Evolutionary conservation across 441 rosid genomes (phyloP), one percentile per base, ranked within the genome.

Genomic region (Cnidoscolus chayamansa): DNA sequence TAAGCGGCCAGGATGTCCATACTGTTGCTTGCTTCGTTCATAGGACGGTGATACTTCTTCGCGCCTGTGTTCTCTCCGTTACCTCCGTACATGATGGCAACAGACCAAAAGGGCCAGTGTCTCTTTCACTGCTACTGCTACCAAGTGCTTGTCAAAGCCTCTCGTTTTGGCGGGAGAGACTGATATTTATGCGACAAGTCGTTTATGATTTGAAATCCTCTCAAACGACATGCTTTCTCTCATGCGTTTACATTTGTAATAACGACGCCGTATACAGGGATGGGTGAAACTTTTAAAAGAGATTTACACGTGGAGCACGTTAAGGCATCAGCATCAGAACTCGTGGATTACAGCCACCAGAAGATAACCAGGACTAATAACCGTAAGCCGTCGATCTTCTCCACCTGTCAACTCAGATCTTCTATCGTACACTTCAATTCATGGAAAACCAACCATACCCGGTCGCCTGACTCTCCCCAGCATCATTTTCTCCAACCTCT

Each of bases 1-100:
- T 91, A 95, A 12, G 79, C 57, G 56, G 88, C 82, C 69, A 91
- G 77, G 16, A 87, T 50, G 2, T 83, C 77, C 59, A 77, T 82
- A 71, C 85, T 17, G 75, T 81, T 84, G 71, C 73, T 58, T 3
- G 84, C 65, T 68, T 84, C 84, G 67, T 16, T 61, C 53, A 77
- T 50, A 15, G 80, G 72, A 58, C 75, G 75, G 43, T 58, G 78
- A 56, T 53, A 32, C 16, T 72, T 50, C 65, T 71, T 79, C 63
- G 55, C 68, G 20, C 57, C 43, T 77, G 70, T 20, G 72, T 77
- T 74, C 59, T 61, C 81, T 45, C 83, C 79, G 1, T 56, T 51
- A 31, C 48, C 56, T 72, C 86, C 86, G 79, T 80, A 79, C 84
- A 86, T 71, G 40, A 71, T 59, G 10, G 35, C 32, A 3, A 57